Conservation (phyloP, 768 basidiomycete genomes). For the Cyathus striatus region DNA sequence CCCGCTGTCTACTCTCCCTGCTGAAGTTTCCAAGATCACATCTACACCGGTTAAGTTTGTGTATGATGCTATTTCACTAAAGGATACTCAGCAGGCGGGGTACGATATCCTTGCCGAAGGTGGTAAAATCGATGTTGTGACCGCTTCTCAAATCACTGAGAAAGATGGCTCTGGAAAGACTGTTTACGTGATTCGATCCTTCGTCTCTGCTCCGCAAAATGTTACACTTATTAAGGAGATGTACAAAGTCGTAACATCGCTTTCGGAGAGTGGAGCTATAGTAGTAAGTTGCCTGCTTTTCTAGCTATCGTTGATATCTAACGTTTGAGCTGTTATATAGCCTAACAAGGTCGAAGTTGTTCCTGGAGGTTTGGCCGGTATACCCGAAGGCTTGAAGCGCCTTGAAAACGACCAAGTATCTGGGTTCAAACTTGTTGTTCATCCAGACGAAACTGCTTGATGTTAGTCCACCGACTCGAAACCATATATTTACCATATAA, state of each 20-base stretch:
- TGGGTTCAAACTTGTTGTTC: conserved; percentile 7
- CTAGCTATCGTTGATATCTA: neutral
- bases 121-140: conserved; percentile 22
- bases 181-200: neutral
- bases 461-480: no score
- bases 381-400: conserved; percentile 5
- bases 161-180: neutral
- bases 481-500: no score
- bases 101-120: conserved; percentile 28
- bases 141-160: no score
- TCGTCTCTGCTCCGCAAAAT: neutral
- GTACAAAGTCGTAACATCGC: neutral
- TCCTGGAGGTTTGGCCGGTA: conserved; percentile 5
- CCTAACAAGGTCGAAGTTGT: conserved; percentile 3
- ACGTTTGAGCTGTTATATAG: neutral
- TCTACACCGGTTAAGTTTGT: conserved; percentile 10
- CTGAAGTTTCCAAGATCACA: conserved; percentile 4
- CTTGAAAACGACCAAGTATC: conserved; percentile 9
- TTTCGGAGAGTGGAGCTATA: neutral
- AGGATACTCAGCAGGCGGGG: conserved; percentile 29
- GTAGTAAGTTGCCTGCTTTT: no score
- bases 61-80: conserved; percentile 22
- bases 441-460: no score
- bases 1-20: neutral
- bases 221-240: neutral